Evolutionary conservation across 2,329 filamentous ascomycete genomes (phyloP).

Genomic region (Camillea tinctor): DNA sequence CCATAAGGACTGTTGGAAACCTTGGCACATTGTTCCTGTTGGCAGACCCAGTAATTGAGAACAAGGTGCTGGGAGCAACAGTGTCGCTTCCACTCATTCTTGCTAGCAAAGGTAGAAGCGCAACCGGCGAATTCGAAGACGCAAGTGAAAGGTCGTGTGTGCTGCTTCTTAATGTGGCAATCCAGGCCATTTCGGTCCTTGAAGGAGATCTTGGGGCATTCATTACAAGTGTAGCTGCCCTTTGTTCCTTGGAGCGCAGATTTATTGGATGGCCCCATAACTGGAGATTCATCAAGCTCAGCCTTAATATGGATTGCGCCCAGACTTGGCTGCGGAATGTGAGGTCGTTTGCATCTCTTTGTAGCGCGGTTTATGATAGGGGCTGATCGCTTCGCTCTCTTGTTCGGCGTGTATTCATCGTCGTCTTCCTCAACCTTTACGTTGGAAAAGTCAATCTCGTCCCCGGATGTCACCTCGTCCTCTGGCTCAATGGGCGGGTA

Average conservation of each 20-base stretch:
- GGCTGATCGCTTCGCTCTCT: constrained; percentile 17
- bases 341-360: constrained; percentile 26
- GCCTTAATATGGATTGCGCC: constrained; percentile 27
- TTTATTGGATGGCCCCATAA: constrained; percentile 15
- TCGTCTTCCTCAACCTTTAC: constrained; percentile 23
- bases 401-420: constrained; percentile 26
- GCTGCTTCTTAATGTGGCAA: constrained; percentile 50
- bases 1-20: constrained; percentile 27
- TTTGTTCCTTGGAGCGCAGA: constrained; percentile 24
- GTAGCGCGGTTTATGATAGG: constrained; percentile 13
- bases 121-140: constrained; percentile 80
- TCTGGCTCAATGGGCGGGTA: constrained; percentile 19
- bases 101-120: constrained; percentile 67
- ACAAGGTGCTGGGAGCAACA: constrained; percentile 77
- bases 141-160: constrained; percentile 68
- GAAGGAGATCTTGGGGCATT: constrained; percentile 42
- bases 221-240: constrained; percentile 33
- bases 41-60: constrained; percentile 73
- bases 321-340: constrained; percentile 9
- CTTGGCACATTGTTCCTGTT: constrained; percentile 55
- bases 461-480: constrained; percentile 17
- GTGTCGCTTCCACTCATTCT: constrained; percentile 97
- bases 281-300: constrained; percentile 13
- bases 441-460: constrained; percentile 16
- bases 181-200: constrained; percentile 45